Evolutionary conservation across 2,329 filamentous ascomycete genomes (phyloP).

Genomic region (Colletotrichum graminicola): DNA sequence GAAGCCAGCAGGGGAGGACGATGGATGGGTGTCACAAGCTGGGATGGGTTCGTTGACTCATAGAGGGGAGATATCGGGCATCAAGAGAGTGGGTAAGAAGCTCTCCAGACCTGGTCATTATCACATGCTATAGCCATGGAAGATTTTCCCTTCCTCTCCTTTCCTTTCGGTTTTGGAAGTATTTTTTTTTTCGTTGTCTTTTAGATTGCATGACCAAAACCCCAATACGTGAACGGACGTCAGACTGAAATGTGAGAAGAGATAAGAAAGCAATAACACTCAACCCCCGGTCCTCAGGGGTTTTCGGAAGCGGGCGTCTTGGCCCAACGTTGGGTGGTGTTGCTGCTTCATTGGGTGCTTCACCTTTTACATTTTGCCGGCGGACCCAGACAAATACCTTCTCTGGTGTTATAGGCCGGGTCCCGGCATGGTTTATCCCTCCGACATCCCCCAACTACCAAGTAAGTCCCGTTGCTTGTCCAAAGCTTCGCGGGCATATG

Average conservation of each 20-base stretch:
- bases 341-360: too few relatives aligned
- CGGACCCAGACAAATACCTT: background rate
- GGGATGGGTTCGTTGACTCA: background rate
- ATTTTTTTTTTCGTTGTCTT: too few relatives aligned
- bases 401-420: background rate
- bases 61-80: background rate
- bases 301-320: constrained; percentile 19
- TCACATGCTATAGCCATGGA: background rate
- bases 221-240: background rate
- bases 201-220: background rate
- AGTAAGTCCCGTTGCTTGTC: background rate
- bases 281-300: background rate
- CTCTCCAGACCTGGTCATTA: background rate
- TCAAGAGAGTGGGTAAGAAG: constrained; percentile 2
- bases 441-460: background rate
- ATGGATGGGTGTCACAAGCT: background rate
- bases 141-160: background rate
- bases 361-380: background rate
- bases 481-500: background rate
- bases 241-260: background rate
- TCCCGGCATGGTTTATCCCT: background rate
- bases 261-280: background rate
- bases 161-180: background rate
- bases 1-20: background rate
- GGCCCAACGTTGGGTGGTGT: constrained; percentile 10